Base-by-base conservation (phyloP, 345 rosid genomes). In the Noccaea caerulescens region DNA sequence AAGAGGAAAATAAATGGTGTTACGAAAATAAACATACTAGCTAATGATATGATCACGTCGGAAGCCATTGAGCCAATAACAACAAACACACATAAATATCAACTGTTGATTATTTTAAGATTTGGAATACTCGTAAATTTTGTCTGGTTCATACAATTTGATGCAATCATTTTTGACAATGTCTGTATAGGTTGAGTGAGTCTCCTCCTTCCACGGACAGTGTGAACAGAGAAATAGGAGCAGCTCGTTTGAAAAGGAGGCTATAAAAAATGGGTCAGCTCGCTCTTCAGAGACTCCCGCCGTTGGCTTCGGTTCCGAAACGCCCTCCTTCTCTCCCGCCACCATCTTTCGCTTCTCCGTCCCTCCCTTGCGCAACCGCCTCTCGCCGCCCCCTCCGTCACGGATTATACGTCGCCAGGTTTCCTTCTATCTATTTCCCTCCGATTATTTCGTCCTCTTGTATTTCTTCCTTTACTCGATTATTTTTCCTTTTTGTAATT, bases 241-340 rank as follows among this genome's bases (percentile, higher is more conserved):
- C 36, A 12, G 47, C 30, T 27, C 30, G 30, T 67, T 66, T 50
- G 8, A 66, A 75, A 59, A 42, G 33, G 12, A 59, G 46, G 56
- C 25, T 73, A 65, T 49, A 66, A 66, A 36, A 68, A 68, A 76
- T 76, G 79, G 79, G 79, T 57, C 79, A 76, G 79, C 66, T 39
- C 71, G 71, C 79, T 69, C 75, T 76, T 57, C 75, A 76, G 61
- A 76, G 71, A 76, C 47, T 57, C 71, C 60, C 71, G 55, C 71
- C 71, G 55, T 1, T 58, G 2, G 53, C 78, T 74, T 55, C 79
- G 69, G 66, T 69, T 39, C 69, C 75, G 5, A 76, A 1, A 47
- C 75, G 60, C 10, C 23, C 62, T 63, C 75, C 60, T 41, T 41
- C 71, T 57, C 60, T 62, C 39, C 75, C 75, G 2, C 69, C 67